Evolutionary conservation across 148 eudicot genomes (phyloP).

Genomic region (Rhododendron kiyosumense): DNA sequence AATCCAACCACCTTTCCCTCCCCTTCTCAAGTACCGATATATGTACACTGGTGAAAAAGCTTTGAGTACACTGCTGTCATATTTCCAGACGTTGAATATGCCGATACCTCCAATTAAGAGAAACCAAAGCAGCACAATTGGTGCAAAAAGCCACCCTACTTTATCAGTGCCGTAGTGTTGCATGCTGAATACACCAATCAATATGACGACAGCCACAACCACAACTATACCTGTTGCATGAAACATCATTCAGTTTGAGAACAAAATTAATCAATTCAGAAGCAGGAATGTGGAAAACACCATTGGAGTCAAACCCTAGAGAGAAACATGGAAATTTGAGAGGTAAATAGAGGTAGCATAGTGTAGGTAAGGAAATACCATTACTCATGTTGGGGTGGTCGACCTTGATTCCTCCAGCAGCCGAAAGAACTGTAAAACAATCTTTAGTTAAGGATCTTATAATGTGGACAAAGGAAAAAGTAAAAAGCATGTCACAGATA

Average conservation of each 20-base stretch:
- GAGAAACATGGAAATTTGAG: neutral
- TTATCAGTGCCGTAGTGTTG: conserved; percentile 93
- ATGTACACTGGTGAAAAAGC: conserved; percentile 89
- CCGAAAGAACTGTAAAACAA: conserved; percentile 74
- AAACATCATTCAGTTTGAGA: conserved; percentile 9
- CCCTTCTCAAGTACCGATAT: conserved; percentile 64
- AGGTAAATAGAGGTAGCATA: neutral
- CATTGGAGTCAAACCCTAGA: neutral
- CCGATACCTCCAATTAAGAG: conserved; percentile 91
- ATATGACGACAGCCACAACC: conserved; percentile 73
- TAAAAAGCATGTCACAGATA: neutral
- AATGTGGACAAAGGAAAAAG: neutral
- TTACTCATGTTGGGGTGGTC: conserved; percentile 79
- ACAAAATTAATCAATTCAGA: neutral
- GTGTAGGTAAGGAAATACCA: conserved; percentile 34
- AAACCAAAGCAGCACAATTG: conserved; percentile 89
- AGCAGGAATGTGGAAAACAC: neutral
- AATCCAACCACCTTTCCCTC: conserved; percentile 63
- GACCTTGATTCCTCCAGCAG: conserved; percentile 89
- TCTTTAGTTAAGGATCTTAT: conserved; percentile 6
- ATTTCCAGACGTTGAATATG: conserved; percentile 67
- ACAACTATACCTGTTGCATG: conserved; percentile 73
- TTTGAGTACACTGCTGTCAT: conserved; percentile 65
- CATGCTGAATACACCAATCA: conserved; percentile 89
- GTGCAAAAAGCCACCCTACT: conserved; percentile 98